Percentiles rank a stretch among this genome's conserved stretches.
These are phyloP conservation scores for Akanthomyces muscarius DNA, from an alignment of 2,329 filamentous ascomycete genomes.

Conservation along the genomic window DNA sequence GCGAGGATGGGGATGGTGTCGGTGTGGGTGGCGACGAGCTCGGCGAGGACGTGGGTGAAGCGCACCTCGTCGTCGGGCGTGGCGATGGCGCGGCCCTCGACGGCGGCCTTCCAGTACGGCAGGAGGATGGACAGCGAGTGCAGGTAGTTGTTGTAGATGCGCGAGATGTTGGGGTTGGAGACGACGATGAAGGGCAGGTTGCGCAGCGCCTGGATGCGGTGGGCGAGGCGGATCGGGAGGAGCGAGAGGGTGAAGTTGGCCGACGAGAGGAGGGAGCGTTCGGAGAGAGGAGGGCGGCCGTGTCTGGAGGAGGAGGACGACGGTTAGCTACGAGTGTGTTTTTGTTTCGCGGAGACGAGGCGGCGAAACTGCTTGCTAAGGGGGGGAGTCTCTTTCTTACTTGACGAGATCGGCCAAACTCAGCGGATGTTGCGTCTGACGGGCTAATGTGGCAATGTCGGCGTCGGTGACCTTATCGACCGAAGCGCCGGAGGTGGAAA, in stretches of 20 bases:
- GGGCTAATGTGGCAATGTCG: constrained; percentile 74
- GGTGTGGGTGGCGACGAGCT: constrained; percentile 90
- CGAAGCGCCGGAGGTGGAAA: constrained; percentile 18
- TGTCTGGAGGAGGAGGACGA: constrained; percentile 40
- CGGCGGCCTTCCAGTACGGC: constrained; percentile 63
- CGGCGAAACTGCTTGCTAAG: too few relatives aligned
- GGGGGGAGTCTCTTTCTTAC: constrained; percentile 42
- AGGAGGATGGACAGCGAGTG: constrained; percentile 88
- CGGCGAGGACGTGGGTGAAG: constrained; percentile 89
- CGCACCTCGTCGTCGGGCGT: constrained; percentile 81
- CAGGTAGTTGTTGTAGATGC: constrained; percentile 94
- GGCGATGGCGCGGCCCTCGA: constrained; percentile 34
- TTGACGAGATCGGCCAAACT: constrained; percentile 86
- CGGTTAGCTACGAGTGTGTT: neutral
- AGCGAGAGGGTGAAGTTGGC: constrained; percentile 95
- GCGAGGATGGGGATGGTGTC: constrained; percentile 94
- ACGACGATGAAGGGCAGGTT: constrained; percentile 97
- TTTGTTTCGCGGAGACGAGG: constrained; percentile 21
- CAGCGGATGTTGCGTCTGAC: constrained; percentile 72
- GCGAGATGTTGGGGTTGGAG: constrained; percentile 90
- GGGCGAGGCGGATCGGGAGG: constrained; percentile 85
- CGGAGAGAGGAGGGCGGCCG: constrained; percentile 79
- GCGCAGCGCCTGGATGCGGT: constrained; percentile 86
- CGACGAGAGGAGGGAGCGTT: constrained; percentile 75
- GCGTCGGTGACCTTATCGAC: constrained; percentile 55